Evolutionary conservation across 2,329 filamentous ascomycete genomes (phyloP).

Genomic region (Colletotrichum lini): DNA sequence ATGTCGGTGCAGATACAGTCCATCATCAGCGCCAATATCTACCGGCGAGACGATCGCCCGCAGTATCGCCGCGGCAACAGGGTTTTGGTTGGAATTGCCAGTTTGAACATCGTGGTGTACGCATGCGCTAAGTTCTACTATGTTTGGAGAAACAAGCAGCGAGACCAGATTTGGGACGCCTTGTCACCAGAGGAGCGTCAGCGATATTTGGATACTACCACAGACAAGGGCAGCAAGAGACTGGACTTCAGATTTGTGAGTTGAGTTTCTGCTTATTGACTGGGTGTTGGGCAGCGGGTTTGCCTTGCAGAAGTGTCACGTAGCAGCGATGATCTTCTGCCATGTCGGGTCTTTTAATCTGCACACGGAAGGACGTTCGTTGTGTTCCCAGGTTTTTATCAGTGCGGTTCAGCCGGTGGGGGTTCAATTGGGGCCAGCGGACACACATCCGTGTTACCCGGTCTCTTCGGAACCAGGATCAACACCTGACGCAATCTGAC

Average conservation of each 20-base stretch:
- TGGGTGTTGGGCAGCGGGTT: conserved; percentile 13
- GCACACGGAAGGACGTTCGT: neutral
- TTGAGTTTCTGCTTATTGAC: conserved; percentile 32
- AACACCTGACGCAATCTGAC: conserved; percentile 25
- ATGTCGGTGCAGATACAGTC: conserved; percentile 62
- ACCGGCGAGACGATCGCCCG: conserved; percentile 61
- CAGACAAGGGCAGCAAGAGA: conserved; percentile 42
- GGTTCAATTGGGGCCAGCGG: conserved; percentile 29
- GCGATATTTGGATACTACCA: conserved; percentile 39
- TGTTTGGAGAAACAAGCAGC: conserved; percentile 60
- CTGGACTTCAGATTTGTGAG: conserved; percentile 44
- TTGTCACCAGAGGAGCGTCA: conserved; percentile 54
- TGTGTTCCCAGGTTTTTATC: neutral
- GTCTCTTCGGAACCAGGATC: conserved; percentile 14
- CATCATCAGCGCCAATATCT: conserved; percentile 62
- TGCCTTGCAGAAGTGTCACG: conserved; percentile 5
- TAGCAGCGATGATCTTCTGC: conserved; percentile 19
- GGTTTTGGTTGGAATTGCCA: conserved; percentile 44
- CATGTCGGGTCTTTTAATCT: neutral
- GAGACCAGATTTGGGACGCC: conserved; percentile 61
- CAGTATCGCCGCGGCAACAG: conserved; percentile 47
- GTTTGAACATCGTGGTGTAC: conserved; percentile 52
- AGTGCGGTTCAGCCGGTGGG: neutral
- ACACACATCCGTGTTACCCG: conserved; percentile 23
- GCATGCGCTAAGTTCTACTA: conserved; percentile 68